Conservation (phyloP, 371 early-diverging fungal species). For the Sanchytrium tribonematis region DNA sequence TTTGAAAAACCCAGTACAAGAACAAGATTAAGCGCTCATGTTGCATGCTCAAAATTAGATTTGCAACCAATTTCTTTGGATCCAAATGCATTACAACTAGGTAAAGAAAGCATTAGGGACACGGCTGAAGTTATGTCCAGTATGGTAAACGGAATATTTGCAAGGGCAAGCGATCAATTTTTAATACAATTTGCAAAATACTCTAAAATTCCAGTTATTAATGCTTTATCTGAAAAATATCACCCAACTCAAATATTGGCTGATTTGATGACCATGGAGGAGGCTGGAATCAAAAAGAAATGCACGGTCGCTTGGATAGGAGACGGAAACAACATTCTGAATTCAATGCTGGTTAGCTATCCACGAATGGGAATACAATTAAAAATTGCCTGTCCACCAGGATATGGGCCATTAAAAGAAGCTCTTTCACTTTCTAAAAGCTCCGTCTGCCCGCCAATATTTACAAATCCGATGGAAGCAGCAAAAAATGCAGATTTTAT, state of each 20-base stretch:
- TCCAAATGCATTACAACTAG: slow-evolving; percentile 71
- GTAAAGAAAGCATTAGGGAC: slow-evolving; percentile 54
- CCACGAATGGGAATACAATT: slow-evolving; percentile 61
- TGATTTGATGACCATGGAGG: slow-evolving; percentile 74
- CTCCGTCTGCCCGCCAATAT: slow-evolving; percentile 6
- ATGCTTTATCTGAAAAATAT: slow-evolving; percentile 64
- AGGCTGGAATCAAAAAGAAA: slow-evolving; percentile 27
- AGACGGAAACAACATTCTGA: slow-evolving; percentile 73
- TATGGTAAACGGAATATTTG: slow-evolving; percentile 80
- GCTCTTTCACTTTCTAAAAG: slow-evolving; percentile 14
- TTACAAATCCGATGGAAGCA: slow-evolving; percentile 39
- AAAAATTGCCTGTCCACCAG: slow-evolving; percentile 49
- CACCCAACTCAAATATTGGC: slow-evolving; percentile 88
- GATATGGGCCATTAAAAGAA: slow-evolving; percentile 37
- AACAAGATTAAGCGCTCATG: slow-evolving; percentile 76
- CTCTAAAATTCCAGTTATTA: slow-evolving; percentile 68
- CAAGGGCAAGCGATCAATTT: slow-evolving; percentile 50
- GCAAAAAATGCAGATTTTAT: slow-evolving; percentile 51
- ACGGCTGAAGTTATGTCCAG: slow-evolving; percentile 60
- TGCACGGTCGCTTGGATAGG: slow-evolving; percentile 77
- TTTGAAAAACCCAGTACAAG: slow-evolving; percentile 81
- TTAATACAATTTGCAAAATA: slow-evolving; percentile 33
- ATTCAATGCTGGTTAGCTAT: slow-evolving; percentile 41
- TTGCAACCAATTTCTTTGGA: slow-evolving; percentile 79
- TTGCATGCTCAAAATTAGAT: slow-evolving; percentile 61